Evolutionary conservation across 106 monocot species (phyloP), one percentile per base, ranked within the genome.

Genomic region (Acorus gramineus): DNA sequence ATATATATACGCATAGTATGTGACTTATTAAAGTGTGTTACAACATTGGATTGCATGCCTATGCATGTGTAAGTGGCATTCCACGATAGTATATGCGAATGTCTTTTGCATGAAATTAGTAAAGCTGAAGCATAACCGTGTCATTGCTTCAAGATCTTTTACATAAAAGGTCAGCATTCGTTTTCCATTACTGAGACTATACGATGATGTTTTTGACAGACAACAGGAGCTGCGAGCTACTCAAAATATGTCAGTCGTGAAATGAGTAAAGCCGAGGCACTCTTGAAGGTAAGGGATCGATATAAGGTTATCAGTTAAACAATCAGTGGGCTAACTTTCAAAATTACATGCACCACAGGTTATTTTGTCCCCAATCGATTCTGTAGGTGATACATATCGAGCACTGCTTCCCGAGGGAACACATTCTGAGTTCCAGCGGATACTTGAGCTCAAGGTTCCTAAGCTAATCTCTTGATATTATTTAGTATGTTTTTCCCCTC

Each of bases 211-310:
- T 62, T 61, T 42, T 65, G 63, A 69, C 81, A 98, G 96, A 78
- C 78, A 53, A 69, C 82, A 42, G 79, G 68, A 71, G 83, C 87
- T 50, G 54, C 83, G 52, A 75, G 79, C 64, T 98, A 91, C 67
- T 85, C 88, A 14, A 98, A 98, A 67, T 98, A 88, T 73, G 91
- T 98, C 13, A 79, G 68, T 73, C 91, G 91, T 52, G 96, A 98
- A 81, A 88, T 98, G 96, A 92, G 96, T 63, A 98, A 98, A 86
- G 96, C 96, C 46, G 96, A 98, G 78, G 91, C 96, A 46, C 85
- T 98, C 45, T 64, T 96, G 57, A 96, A 96, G 96, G 95, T 95
- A 66, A 55, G 51, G 53, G 4, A 13, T 12, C 51, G 9, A 50
- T 4, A 14, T 52, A 12, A 63, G 11, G 3, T 51, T 50, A 2